These are phyloP conservation scores for Pyrus communis DNA, from an alignment of 306 rosid genomes.

Conservation along the genomic window DNA sequence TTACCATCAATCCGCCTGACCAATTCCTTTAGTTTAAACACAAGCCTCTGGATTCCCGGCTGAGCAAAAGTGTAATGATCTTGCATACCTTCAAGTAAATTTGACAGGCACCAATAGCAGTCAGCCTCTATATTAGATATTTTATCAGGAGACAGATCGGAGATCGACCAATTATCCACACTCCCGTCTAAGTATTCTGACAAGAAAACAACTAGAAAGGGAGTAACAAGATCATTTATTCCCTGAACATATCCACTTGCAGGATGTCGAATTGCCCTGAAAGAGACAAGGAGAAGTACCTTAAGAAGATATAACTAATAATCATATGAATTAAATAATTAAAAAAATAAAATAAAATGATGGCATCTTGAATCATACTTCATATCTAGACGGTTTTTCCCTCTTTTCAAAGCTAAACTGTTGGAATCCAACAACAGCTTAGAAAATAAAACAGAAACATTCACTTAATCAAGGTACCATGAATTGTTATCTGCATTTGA, in stretches of 20 bases:
- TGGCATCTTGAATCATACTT: neutral
- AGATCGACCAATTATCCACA: slow-evolving; percentile 65
- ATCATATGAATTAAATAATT: neutral
- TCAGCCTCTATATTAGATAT: slow-evolving; percentile 75
- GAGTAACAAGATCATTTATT: slow-evolving; percentile 93
- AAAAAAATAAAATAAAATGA: neutral
- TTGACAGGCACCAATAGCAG: slow-evolving; percentile 93
- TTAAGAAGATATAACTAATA: neutral
- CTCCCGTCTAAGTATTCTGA: slow-evolving; percentile 76
- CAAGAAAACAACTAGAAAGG: slow-evolving; percentile 85
- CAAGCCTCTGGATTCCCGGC: slow-evolving; percentile 97
- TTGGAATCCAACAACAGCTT: neutral
- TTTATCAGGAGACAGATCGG: slow-evolving; percentile 59
- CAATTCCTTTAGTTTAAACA: slow-evolving; percentile 85
- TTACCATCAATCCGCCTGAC: slow-evolving; percentile 91
- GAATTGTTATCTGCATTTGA: neutral
- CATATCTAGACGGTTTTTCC: neutral
- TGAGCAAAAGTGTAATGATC: slow-evolving; percentile 97
- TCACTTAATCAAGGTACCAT: neutral
- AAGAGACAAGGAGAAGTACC: slow-evolving; percentile 20
- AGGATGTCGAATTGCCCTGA: slow-evolving; percentile 98
- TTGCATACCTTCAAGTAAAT: slow-evolving; percentile 96
- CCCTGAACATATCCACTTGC: slow-evolving; percentile 99
- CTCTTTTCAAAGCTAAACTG: neutral
- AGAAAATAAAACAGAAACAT: neutral